Evolutionary conservation across 208 protist genomes (phyloP), one percentile per base, ranked within the genome.

Genomic region (Trypanosoma mega): DNA sequence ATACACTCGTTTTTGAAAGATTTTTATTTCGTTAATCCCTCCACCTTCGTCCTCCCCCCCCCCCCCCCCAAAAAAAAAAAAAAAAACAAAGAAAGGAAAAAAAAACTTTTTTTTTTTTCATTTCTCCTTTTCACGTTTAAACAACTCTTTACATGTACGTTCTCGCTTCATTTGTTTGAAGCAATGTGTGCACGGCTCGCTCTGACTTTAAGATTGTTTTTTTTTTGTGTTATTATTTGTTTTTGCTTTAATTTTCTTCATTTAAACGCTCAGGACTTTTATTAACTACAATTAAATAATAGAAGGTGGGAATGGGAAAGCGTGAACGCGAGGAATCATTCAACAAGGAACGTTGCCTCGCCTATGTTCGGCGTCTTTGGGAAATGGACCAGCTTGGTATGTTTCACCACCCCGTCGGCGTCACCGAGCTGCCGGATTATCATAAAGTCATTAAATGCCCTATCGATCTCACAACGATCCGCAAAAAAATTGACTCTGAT

Each of bases 361-460:
- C 66, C 61, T 92, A 82, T 63, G 58, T 93, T 9, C 45, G 77
- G 23, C 78, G 76, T 36, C 66, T 96, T 14, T 92, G 86, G 85
- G 78, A 80, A 8, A 64, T 72, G 9, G 90, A 96, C 65, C 76
- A 73, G 34, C 72, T 96, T 9, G 68, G 67, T 31, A 96, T 96
- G 90, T 96, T 96, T 56, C 82, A 90, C 68, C 72, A 90, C 58
- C 90, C 90, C 5, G 90, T 96, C 16, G 89, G 78, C 63, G 72
- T 52, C 30, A 80, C 74, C 4, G 86, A 90, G 26, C 73, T 91
- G 21, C 90, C 90, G 1, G 82, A 79, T 16, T 96, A 96, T 73
- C 71, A 82, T 52, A 72, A 79, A 1, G 72, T 88, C 2, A 74
- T 93, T 3, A 58, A 63, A 23, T 59, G 24, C 31, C 90, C 90